Conservation (phyloP, 371 early-diverging fungal genomes). For the Lichtheimia ramosa region DNA sequence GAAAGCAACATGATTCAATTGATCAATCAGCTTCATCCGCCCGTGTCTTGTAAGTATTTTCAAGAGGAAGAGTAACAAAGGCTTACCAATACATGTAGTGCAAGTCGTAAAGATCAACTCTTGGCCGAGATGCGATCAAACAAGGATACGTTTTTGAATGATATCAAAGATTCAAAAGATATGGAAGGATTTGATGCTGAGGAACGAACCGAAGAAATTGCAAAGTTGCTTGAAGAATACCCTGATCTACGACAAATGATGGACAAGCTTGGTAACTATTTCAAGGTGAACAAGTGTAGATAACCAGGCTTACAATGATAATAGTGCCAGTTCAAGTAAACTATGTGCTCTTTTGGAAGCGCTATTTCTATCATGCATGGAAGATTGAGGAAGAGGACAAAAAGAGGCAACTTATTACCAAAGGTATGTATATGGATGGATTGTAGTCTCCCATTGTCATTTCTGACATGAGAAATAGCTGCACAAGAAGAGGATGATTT, state of each 20-base stretch:
- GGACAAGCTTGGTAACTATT: constrained; percentile 34
- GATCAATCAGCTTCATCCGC: background rate
- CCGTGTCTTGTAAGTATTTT: constrained; percentile 29
- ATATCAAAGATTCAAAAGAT: constrained; percentile 7
- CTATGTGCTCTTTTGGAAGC: constrained; percentile 45
- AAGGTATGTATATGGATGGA: constrained; percentile 13
- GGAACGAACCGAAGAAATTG: constrained; percentile 47
- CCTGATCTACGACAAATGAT: constrained; percentile 43
- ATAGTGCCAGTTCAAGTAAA: constrained; percentile 50
- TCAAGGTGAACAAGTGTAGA: background rate
- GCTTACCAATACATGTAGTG: constrained; percentile 16
- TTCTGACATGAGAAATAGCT: background rate
- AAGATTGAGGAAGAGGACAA: constrained; percentile 50
- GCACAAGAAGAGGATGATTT: constrained; percentile 43
- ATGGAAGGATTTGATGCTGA: constrained; percentile 33
- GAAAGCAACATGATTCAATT: constrained; percentile 1
- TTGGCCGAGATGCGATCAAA: constrained; percentile 41
- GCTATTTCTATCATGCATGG: constrained; percentile 48
- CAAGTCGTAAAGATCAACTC: constrained; percentile 43
- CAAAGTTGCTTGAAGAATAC: constrained; percentile 31
- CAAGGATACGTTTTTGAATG: constrained; percentile 28
- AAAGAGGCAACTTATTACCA: constrained; percentile 41
- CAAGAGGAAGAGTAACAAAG: background rate
- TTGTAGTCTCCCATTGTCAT: too few species aligned
- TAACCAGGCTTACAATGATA: background rate